Percentiles rank a stretch among this genome's conserved stretches.
Evolutionary conservation across 768 basidiomycete genomes (phyloP).

Genomic region (Tylopilus sp.): DNA sequence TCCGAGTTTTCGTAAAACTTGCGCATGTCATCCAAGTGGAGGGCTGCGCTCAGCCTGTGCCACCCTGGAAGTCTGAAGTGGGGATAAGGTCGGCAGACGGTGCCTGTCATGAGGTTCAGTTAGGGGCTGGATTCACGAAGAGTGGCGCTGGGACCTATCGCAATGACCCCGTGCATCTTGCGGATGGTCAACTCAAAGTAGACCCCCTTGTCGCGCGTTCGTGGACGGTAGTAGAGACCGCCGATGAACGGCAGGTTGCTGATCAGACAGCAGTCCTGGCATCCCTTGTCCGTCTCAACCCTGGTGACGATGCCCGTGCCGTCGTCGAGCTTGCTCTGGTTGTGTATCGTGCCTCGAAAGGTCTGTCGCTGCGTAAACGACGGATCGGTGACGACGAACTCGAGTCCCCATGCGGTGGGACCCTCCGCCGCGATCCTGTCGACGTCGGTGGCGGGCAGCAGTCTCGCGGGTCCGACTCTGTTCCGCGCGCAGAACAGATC

Average conservation of each 20-base stretch:
- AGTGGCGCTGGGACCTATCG: conserved; percentile 46
- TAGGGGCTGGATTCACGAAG: not conserved
- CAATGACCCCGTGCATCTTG: conserved; percentile 55
- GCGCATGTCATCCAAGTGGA: conserved; percentile 68
- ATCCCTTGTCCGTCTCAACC: conserved; percentile 41
- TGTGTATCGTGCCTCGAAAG: conserved; percentile 44
- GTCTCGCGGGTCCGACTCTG: conserved; percentile 38
- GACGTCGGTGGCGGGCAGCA: conserved; percentile 50
- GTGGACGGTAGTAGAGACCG: conserved; percentile 55
- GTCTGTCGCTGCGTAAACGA: conserved; percentile 9
- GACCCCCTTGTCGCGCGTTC: conserved; percentile 43
- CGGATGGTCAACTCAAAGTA: conserved; percentile 63
- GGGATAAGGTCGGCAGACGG: conserved; percentile 63
- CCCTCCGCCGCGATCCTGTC: conserved; percentile 49
- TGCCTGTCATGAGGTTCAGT: conserved; percentile 39
- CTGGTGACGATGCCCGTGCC: conserved; percentile 28
- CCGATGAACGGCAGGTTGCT: conserved; percentile 60
- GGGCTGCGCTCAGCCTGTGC: conserved; percentile 61
- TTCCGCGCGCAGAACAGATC: conserved; percentile 46
- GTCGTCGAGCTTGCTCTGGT: conserved; percentile 30
- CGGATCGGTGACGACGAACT: conserved; percentile 30
- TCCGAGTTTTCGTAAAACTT: conserved; percentile 71
- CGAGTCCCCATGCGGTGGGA: conserved; percentile 53
- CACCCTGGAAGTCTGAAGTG: conserved; percentile 66
- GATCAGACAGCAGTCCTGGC: conserved; percentile 51